Base-by-base conservation (phyloP, 805 yeast genomes). In the Candida dajiaensis region DNA sequence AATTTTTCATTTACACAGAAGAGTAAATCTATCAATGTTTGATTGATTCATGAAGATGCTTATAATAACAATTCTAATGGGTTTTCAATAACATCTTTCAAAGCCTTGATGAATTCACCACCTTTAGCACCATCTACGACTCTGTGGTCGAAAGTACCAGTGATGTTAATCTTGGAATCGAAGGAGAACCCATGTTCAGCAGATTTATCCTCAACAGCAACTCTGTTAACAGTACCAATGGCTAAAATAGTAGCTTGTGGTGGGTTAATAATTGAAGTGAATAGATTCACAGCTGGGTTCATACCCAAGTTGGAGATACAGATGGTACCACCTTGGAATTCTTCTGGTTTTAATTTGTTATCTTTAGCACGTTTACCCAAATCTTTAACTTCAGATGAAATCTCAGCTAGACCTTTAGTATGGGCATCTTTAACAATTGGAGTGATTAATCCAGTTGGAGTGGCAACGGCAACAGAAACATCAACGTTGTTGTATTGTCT, bases 251-350 rank as follows among this genome's bases (percentile, higher is more conserved):
- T 83, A 43, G 90, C 77, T 72, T 92, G 99, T 45, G 99, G 99
- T 52, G 97, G 98, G 80, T 94, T 94, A 69, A 94, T 83, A 70
- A 94, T 94, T 33, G 99, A 92, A 26, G 99, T 92, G 81, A 94
- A 94, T 66, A 85, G 63, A 54, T 81, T 76, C 41, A 92, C 97
- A 46, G 99, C 98, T 48, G 73, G 80, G 81, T 94, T 94, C 99
- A 94, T 94, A 66, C 99, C 99, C 77, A 94, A 76, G 84, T 94
- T 94, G 56, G 98, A 94, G 64, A 94, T 92, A 68, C 97, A 89
- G 69, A 94, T 88, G 59, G 99, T 90, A 65, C 99, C 99, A 62
- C 99, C 99, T 78, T 89, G 96, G 83, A 86, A 94, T 74, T 94
- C 99, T 69, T 89, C 95, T 53, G 99, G 99, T 55, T 72, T 65